phyloP scores from a whole-genome alignment of 1,284 basidiomycete genomes.

The Malassezia yamatoensis region DNA sequence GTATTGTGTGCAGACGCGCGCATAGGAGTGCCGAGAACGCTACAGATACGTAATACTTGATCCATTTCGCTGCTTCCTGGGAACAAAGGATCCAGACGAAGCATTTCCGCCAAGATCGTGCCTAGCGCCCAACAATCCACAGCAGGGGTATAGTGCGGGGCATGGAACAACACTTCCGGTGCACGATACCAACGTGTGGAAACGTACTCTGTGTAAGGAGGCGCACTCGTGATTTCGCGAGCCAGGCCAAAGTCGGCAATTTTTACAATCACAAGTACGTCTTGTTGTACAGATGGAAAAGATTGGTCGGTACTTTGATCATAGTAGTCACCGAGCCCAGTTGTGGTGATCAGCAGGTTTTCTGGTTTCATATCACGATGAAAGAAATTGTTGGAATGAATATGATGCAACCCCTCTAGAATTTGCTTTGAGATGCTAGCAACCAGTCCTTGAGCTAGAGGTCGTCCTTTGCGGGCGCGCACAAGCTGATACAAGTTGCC shows the following conservation, averaged over 20 bases:
- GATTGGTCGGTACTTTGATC: constrained; percentile 24
- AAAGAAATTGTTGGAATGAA: constrained; percentile 86
- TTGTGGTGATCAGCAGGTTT: constrained; percentile 99
- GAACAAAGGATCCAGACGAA: constrained; percentile 89
- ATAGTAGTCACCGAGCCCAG: constrained; percentile 87
- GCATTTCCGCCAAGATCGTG: constrained; percentile 90
- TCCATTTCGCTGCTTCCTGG: constrained; percentile 93
- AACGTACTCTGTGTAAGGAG: constrained; percentile 97
- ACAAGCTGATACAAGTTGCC: constrained; percentile 99
- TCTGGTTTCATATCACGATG: constrained; percentile 99
- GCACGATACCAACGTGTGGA: constrained; percentile 98
- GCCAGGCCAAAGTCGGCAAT: constrained; percentile 97
- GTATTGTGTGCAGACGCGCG: constrained; percentile 62
- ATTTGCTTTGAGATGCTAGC: constrained; percentile 91
- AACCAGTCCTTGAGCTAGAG: constrained; percentile 85
- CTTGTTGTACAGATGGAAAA: constrained; percentile 52
- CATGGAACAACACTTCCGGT: constrained; percentile 85
- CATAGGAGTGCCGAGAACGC: constrained; percentile 82
- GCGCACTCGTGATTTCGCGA: constrained; percentile 71
- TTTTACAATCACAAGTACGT: constrained; percentile 94
- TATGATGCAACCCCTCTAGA: constrained; percentile 78
- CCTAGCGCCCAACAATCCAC: constrained; percentile 99
- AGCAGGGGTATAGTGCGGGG: constrained; percentile 83
- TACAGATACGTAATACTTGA: constrained; percentile 79
- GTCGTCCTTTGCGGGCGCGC: constrained; percentile 84